phyloP scores from a whole-genome alignment of 31 red algal genomes.

The Porphyra umbilicalis region DNA sequence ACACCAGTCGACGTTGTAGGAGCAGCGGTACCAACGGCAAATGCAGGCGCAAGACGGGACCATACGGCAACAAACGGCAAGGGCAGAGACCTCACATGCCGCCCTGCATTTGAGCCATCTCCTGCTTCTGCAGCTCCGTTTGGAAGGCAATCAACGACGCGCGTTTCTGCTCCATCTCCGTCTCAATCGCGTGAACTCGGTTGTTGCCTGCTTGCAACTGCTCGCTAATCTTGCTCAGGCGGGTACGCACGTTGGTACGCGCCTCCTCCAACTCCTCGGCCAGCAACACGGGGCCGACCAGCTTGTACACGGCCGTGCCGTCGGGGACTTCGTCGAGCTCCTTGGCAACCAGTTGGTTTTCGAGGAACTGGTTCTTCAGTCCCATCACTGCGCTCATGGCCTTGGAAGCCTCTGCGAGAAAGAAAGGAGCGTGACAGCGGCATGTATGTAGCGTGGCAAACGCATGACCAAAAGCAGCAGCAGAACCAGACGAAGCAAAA shows the following conservation, averaged over 20 bases:
- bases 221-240: background rate
- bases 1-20: too few species aligned
- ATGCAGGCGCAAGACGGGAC: too few species aligned
- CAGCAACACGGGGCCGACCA: background rate
- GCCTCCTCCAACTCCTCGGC: background rate
- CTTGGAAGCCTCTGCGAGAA: background rate
- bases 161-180: slow-evolving; percentile 1
- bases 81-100: background rate
- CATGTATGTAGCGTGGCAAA: background rate
- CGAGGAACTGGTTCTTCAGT: background rate
- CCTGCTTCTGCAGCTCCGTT: background rate
- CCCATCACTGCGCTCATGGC: slow-evolving; percentile 1
- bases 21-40: too few species aligned
- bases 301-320: background rate
- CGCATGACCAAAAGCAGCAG: background rate
- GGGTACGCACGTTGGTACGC: slow-evolving; percentile 1
- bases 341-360: slow-evolving; percentile 2
- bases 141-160: background rate
- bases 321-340: background rate
- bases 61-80: too few species aligned
- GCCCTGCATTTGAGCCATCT: background rate
- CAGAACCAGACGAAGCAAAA: too few species aligned
- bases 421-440: background rate
- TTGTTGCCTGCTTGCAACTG: slow-evolving; percentile 1
- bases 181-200: background rate